phyloP scores from a whole-genome alignment of 2,329 filamentous ascomycete genomes.

The Cercospora sp. region DNA sequence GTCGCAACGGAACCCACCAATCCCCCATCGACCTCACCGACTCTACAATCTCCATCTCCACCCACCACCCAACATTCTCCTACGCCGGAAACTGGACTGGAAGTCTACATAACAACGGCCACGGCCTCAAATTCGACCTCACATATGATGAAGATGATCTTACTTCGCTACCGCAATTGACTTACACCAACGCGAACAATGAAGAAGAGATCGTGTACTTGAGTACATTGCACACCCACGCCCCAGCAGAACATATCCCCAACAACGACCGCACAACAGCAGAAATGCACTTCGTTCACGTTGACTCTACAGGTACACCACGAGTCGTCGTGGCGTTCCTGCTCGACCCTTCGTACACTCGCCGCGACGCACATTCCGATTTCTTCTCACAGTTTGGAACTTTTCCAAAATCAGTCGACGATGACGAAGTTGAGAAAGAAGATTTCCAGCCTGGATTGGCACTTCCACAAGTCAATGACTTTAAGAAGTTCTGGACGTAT shows the following conservation, averaged over 20 bases:
- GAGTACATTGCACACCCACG: slow-evolving; percentile 54
- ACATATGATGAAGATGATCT: slow-evolving; percentile 40
- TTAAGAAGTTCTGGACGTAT: slow-evolving; percentile 54
- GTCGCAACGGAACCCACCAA: slow-evolving; percentile 22
- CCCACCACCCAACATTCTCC: slow-evolving; percentile 16
- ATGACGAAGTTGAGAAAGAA: slow-evolving; percentile 14
- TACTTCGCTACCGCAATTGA: slow-evolving; percentile 45
- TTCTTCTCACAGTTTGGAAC: slow-evolving; percentile 46
- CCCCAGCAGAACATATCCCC: slow-evolving; percentile 53
- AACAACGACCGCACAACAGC: slow-evolving; percentile 47
- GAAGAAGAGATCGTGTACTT: slow-evolving; percentile 52
- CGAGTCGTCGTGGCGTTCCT: slow-evolving; percentile 51
- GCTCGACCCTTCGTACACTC: slow-evolving; percentile 45
- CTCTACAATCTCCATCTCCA: background rate
- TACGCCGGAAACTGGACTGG: slow-evolving; percentile 44
- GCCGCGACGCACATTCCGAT: slow-evolving; percentile 31
- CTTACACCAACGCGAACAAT: slow-evolving; percentile 32
- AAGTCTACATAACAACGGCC: slow-evolving; percentile 53
- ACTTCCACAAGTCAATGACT: slow-evolving; percentile 42
- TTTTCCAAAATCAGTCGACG: slow-evolving; percentile 16
- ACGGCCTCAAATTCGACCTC: slow-evolving; percentile 50
- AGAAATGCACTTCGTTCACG: slow-evolving; percentile 55
- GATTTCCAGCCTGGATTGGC: slow-evolving; percentile 39
- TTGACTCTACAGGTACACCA: slow-evolving; percentile 45
- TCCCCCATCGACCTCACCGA: slow-evolving; percentile 16